These are phyloP conservation scores for Xylaria sp. DNA, from an alignment of 495 filamentous ascomycete genomes.

Conservation along the genomic window DNA sequence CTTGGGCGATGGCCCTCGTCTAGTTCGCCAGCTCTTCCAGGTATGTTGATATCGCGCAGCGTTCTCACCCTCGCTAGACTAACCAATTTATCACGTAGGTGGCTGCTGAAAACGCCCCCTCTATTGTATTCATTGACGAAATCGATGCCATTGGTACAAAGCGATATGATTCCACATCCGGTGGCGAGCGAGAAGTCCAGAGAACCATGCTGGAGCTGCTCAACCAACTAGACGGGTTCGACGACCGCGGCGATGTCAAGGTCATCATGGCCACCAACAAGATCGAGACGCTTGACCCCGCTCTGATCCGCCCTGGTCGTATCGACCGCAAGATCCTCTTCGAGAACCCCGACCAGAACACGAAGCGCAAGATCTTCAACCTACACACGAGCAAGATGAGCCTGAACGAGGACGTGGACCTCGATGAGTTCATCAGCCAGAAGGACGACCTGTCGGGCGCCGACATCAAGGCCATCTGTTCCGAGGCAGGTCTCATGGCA, in stretches of 20 bases:
- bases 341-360: constrained; percentile 98
- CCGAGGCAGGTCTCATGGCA: constrained; percentile 94
- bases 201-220: constrained; percentile 98
- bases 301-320: constrained; percentile 94
- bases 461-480: constrained; percentile 99
- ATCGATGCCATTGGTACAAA: constrained; percentile 99
- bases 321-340: constrained; percentile 99
- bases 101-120: constrained; percentile 93
- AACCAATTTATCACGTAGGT: constrained; percentile 54
- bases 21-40: constrained; percentile 97
- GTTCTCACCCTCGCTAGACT: constrained; percentile 11
- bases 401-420: constrained; percentile 89
- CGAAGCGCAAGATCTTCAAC: constrained; percentile 99
- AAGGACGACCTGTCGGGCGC: constrained; percentile 98
- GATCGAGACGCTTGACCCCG: constrained; percentile 97
- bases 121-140: constrained; percentile 99
- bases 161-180: constrained; percentile 96
- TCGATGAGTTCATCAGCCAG: constrained; percentile 98
- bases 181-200: constrained; percentile 96
- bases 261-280: constrained; percentile 99
- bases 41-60: constrained; percentile 42
- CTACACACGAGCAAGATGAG: constrained; percentile 99
- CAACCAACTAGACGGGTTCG: constrained; percentile 98
- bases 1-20: constrained; percentile 90
- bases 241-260: constrained; percentile 98